Base-by-base conservation (phyloP, 2,329 filamentous ascomycete species). In the Aspergillus fumigatus region DNA sequence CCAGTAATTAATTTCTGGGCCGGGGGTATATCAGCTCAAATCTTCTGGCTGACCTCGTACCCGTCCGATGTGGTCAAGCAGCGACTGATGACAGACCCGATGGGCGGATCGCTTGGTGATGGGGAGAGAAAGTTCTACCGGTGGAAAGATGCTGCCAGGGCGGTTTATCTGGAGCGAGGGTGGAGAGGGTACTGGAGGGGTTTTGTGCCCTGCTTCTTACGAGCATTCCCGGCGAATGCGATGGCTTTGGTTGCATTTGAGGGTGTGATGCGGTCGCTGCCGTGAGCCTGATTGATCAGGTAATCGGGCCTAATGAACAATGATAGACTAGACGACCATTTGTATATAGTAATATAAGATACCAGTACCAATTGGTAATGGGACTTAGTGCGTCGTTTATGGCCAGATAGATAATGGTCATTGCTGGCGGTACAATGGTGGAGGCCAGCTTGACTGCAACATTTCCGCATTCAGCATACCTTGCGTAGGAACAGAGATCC, bases 1-100 rank as follows among this genome's bases (percentile, higher is more conserved):
- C 91, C 94, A 0, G 87, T 87, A 1, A 82, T 97, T 68, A 97
- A 97, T 72, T 99, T 99, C 78, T 97, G 93, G 93, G 93, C 94
- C 0, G 94, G 94, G 3, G 94, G 94, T 0, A 77, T 97, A 52
- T 92, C 88, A 50, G 94, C 94, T 0, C 94, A 99, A 79, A 77
- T 96, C 17, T 99, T 97, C 71, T 99, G 94, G 94, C 73, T 96
- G 47, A 90, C 89, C 19, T 90, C 88, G 62, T 97, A 97, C 70
- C 93, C 94, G 1, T 89, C 86, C 50, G 93, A 97, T 71, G 90
- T 97, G 23, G 87, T 97, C 54, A 97, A 97, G 81, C 93, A 97
- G 79, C 83, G 92, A 32, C 88, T 99, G 70, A 97, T 99, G 94
- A 97, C 93, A 14, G 94, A 97, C 75, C 86, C 90, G 4, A 77